Conservation (phyloP, 1,284 basidiomycete genomes). For the Cryptococcus neoformans region DNA sequence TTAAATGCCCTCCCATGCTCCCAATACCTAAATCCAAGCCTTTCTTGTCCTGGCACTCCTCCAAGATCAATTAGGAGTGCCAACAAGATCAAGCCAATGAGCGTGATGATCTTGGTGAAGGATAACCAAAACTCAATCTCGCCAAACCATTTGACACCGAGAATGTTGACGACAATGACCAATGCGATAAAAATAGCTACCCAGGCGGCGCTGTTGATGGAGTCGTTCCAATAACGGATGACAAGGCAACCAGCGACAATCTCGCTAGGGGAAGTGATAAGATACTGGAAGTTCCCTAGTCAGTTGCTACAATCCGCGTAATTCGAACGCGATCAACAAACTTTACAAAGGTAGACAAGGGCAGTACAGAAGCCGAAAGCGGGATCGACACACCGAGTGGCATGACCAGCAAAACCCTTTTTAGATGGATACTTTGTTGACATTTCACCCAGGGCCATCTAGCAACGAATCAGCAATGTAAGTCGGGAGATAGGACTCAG, state of each 20-base stretch:
- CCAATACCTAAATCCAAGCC: conserved; percentile 61
- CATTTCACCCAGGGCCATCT: conserved; percentile 50
- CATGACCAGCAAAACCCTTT: conserved; percentile 48
- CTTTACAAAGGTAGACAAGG: conserved; percentile 29
- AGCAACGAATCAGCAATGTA: neutral
- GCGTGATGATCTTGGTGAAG: conserved; percentile 57
- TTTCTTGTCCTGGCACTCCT: conserved; percentile 62
- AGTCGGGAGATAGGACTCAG: neutral
- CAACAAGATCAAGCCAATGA: conserved; percentile 60
- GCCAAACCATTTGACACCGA: conserved; percentile 56
- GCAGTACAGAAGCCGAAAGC: conserved; percentile 35
- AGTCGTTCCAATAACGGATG: conserved; percentile 40
- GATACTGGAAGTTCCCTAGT: conserved; percentile 27
- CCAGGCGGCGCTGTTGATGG: conserved; percentile 42
- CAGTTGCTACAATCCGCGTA: conserved; percentile 29
- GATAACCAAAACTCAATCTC: conserved; percentile 57
- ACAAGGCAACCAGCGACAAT: conserved; percentile 48
- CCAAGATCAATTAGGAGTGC: conserved; percentile 62
- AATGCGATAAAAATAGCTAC: conserved; percentile 46
- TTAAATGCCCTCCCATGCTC: conserved; percentile 45
- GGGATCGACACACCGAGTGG: conserved; percentile 51
- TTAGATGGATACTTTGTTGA: conserved; percentile 50
- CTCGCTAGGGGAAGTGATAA: conserved; percentile 50
- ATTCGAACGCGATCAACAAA: conserved; percentile 30
- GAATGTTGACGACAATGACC: conserved; percentile 47